Evolutionary conservation across 495 filamentous ascomycete genomes (phyloP), one percentile per base, ranked within the genome.

Genomic region (Talaromyces nanjingensis): DNA sequence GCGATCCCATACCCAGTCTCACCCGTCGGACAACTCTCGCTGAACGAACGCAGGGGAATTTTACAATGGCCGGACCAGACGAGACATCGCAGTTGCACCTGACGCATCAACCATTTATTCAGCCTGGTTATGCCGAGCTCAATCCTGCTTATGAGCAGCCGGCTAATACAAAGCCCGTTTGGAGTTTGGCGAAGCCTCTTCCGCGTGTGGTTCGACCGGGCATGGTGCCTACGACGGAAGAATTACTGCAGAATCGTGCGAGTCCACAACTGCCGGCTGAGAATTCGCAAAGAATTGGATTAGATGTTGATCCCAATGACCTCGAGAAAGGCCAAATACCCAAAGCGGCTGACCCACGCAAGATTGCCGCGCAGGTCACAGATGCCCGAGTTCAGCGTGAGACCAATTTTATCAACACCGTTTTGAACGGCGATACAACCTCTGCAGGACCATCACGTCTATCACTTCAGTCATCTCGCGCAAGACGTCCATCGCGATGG

Each of bases 141-240:
- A 83, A 84, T 62, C 79, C 80, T 1, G 71, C 70, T 27, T 79
- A 83, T 63, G 76, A 79, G 16, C 74, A 78, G 33, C 58, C 73
- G 0, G 64, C 66, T 29, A 77, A 77, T 33, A 66, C 70, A 8
- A 78, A 76, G 65, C 81, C 81, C 0, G 72, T 84, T 16, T 85
- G 76, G 72, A 76, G 76, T 70, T 65, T 83, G 53, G 77, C 79
- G 3, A 79, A 78, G 64, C 79, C 81, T 3, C 63, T 84, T 24
- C 83, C 80, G 4, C 78, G 75, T 63, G 75, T 79, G 14, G 74
- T 81, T 59, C 72, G 81, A 25, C 70, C 79, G 53, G 74, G 70
- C 18, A 82, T 79, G 77, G 73, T 78, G 20, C 75, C 74, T 4
- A 78, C 71, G 7, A 76, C 73, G 49, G 74, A 76, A 1, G 72